Percentiles rank a stretch among this genome's conserved stretches.
phyloP scores from a whole-genome alignment of 2,329 filamentous ascomycete species.

The Xylariaceae sp. region DNA sequence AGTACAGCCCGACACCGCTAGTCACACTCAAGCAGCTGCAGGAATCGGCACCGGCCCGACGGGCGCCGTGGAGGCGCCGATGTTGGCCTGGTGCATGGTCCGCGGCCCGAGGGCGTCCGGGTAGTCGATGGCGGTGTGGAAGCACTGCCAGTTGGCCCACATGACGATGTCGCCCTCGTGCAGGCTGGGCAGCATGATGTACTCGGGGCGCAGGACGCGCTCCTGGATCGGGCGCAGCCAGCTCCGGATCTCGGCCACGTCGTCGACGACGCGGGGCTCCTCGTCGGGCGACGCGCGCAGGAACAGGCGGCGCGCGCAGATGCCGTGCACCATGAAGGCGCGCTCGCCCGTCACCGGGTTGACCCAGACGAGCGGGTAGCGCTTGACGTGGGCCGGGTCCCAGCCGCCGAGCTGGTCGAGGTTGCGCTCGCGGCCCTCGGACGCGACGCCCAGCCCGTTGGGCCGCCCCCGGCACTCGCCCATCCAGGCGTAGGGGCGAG shows the following conservation, averaged over 20 bases:
- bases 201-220: slow-evolving; percentile 33
- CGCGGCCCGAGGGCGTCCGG: slow-evolving; percentile 29
- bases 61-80: slow-evolving; percentile 23
- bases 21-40: slow-evolving; percentile 5
- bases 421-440: slow-evolving; percentile 29
- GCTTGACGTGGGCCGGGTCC: slow-evolving; percentile 28
- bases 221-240: slow-evolving; percentile 31
- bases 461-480: slow-evolving; percentile 30
- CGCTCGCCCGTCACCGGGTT: slow-evolving; percentile 34
- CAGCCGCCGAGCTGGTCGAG: slow-evolving; percentile 30
- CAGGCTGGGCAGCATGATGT: slow-evolving; percentile 29
- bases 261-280: slow-evolving; percentile 27
- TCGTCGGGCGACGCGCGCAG: slow-evolving; percentile 26
- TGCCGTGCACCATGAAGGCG: slow-evolving; percentile 36
- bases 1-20: too few species aligned
- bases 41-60: slow-evolving; percentile 14
- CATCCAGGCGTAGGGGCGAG: slow-evolving; percentile 37
- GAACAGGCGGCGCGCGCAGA: slow-evolving; percentile 31
- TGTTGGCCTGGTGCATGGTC: slow-evolving; percentile 40
- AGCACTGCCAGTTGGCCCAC: slow-evolving; percentile 35
- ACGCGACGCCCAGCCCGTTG: slow-evolving; percentile 32
- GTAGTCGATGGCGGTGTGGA: slow-evolving; percentile 38
- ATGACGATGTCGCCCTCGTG: slow-evolving; percentile 37
- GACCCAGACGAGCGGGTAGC: slow-evolving; percentile 39
- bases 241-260: slow-evolving; percentile 29